A percentile compares a stretch with the other conserved stretches of the same genome.
Conservation (phyloP, 2,329 filamentous ascomycete genomes). For the Colletotrichum tabaci region DNA sequence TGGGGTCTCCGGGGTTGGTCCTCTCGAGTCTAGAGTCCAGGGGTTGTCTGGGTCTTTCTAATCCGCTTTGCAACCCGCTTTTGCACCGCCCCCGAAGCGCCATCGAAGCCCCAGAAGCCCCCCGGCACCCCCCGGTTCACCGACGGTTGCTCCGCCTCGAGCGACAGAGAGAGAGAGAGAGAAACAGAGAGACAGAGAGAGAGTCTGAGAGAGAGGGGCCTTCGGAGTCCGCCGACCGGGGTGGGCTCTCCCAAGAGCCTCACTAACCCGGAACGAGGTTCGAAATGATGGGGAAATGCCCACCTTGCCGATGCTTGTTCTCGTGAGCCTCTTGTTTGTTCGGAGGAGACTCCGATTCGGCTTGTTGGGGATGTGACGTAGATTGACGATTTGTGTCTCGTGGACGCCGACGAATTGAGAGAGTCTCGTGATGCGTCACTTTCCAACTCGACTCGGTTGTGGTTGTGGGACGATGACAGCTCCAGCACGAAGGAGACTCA, state of each 20-base stretch:
- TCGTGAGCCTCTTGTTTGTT: neutral
- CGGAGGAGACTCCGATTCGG: conserved; percentile 34
- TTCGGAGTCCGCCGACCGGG: conserved; percentile 30
- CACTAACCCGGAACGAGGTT: conserved; percentile 22
- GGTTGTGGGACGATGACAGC: neutral
- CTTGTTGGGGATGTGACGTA: conserved; percentile 19
- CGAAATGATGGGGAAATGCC: conserved; percentile 15
- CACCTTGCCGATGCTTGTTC: conserved; percentile 37
- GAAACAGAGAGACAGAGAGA: no score
- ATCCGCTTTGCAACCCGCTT: neutral
- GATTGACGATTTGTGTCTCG: neutral
- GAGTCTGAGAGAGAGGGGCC: no score
- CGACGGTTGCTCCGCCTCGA: conserved; percentile 37
- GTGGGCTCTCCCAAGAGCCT: conserved; percentile 31
- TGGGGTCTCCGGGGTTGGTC: neutral
- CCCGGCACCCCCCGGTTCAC: conserved; percentile 14
- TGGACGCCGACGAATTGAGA: neutral
- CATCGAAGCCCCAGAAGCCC: conserved; percentile 9
- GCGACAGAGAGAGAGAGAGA: neutral
- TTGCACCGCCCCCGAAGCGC: conserved; percentile 24
- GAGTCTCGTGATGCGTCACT: conserved; percentile 7
- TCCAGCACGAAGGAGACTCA: neutral
- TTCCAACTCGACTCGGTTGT: neutral
- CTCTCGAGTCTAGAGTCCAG: neutral
- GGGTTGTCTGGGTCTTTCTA: neutral